Conservation (phyloP, 176 grass and related monocot genomes). For the Miscanthus lutarioriparius region DNA sequence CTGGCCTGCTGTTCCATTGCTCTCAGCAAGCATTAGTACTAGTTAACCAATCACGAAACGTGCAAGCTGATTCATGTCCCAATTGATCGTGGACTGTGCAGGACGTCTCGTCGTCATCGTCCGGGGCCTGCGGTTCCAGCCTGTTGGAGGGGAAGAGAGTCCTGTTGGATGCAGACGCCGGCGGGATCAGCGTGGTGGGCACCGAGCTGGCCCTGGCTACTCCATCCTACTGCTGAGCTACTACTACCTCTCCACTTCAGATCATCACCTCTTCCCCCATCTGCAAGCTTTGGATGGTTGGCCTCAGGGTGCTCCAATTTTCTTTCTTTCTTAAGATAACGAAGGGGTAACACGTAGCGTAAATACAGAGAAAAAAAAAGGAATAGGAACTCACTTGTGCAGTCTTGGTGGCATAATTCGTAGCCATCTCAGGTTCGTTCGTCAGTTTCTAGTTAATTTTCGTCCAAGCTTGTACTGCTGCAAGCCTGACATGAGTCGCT, state of each 20-base stretch:
- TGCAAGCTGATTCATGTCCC: constrained; percentile 11
- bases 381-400: constrained; percentile 3
- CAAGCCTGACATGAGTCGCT: background rate
- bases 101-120: constrained; percentile 25
- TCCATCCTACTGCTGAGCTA: constrained; percentile 48
- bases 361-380: background rate
- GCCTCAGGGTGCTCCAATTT: background rate
- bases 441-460: constrained; percentile 2
- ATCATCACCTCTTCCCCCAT: background rate
- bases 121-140: constrained; percentile 1
- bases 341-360: background rate
- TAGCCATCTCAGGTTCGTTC: background rate
- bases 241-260: constrained; percentile 2
- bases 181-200: constrained; percentile 36
- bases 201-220: constrained; percentile 69
- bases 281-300: background rate
- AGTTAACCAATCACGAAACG: background rate
- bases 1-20: background rate
- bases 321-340: background rate
- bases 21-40: background rate
- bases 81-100: background rate
- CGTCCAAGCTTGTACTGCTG: constrained; percentile 3
- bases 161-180: constrained; percentile 27
- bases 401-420: constrained; percentile 14
- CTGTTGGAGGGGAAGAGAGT: constrained; percentile 36